phyloP scores from a whole-genome alignment of 768 basidiomycete species.

The Auriscalpium vulgare region DNA sequence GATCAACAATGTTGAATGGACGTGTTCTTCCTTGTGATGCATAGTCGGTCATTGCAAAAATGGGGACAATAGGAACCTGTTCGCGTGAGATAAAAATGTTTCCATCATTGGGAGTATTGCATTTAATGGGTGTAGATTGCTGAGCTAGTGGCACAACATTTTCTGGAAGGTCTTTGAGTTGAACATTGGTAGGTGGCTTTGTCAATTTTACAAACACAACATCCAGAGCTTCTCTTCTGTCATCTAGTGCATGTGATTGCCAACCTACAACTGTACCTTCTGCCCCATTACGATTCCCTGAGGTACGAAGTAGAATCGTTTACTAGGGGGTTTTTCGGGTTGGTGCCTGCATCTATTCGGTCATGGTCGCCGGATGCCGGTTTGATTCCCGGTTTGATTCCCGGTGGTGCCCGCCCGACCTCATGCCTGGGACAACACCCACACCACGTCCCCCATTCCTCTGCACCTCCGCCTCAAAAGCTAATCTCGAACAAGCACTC shows the following conservation, averaged over 20 bases:
- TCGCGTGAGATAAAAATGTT: neutral
- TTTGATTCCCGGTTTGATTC: too few relatives aligned
- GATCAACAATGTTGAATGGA: constrained; percentile 12
- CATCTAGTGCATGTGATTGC: neutral
- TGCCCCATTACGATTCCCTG: too few relatives aligned
- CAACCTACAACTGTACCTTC: constrained; percentile 15
- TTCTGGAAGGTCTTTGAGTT: constrained; percentile 8
- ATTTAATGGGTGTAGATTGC: neutral
- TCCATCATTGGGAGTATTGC: constrained; percentile 3
- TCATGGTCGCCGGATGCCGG: too few relatives aligned
- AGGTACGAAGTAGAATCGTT: too few relatives aligned
- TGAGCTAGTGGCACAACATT: constrained; percentile 15
- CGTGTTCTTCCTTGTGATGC: constrained; percentile 17
- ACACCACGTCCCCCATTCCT: too few relatives aligned
- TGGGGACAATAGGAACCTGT: constrained; percentile 14
- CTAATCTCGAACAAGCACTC: too few relatives aligned
- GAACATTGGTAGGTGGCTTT: neutral
- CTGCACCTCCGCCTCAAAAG: too few relatives aligned
- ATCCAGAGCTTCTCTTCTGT: constrained; percentile 1
- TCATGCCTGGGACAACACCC: too few relatives aligned
- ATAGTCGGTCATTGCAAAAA: constrained; percentile 21
- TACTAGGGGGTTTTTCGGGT: too few relatives aligned
- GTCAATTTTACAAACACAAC: constrained; percentile 12
- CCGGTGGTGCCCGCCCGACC: too few relatives aligned
- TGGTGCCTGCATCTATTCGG: too few relatives aligned